These are phyloP conservation scores for Apophysomyces variabilis DNA, from an alignment of 371 early-diverging fungal genomes.

Conservation along the genomic window DNA sequence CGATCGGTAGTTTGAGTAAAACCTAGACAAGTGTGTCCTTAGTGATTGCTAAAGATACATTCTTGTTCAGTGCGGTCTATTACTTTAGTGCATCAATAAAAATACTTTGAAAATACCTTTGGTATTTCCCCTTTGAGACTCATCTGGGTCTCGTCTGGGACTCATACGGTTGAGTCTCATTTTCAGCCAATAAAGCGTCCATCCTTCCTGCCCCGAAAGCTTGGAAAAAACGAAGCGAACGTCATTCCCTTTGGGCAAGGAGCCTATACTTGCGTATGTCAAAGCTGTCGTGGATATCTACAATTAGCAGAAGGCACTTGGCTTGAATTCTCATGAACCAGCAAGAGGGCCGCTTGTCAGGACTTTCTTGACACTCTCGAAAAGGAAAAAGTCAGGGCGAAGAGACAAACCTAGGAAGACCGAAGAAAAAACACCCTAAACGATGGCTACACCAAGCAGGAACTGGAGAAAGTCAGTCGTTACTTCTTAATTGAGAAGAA, in stretches of 20 bases:
- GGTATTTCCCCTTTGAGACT: no score
- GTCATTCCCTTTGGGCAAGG: slow-evolving; percentile 4
- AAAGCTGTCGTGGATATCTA: slow-evolving; percentile 2
- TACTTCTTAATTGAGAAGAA: slow-evolving; percentile 7
- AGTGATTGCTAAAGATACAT: no score
- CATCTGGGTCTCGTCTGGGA: no score
- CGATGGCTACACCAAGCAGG: slow-evolving; percentile 14
- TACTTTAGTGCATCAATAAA: no score
- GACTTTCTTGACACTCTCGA: slow-evolving; percentile 7
- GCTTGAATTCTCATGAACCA: neutral
- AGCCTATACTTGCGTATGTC: neutral
- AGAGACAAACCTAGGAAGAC: slow-evolving; percentile 11
- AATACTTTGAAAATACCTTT: no score
- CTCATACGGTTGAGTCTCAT: no score
- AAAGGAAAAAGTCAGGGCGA: neutral
- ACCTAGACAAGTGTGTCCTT: no score
- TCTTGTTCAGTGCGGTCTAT: no score
- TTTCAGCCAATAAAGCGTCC: no score
- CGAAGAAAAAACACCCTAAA: slow-evolving; percentile 10
- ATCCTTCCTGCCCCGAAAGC: neutral
- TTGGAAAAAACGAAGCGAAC: slow-evolving; percentile 8
- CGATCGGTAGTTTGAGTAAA: no score
- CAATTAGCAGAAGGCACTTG: neutral
- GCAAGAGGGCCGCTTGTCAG: slow-evolving; percentile 3
- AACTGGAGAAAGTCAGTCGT: slow-evolving; percentile 6